Evolutionary conservation across 768 basidiomycete genomes (phyloP).

Genomic region (Boletus coccyginus): DNA sequence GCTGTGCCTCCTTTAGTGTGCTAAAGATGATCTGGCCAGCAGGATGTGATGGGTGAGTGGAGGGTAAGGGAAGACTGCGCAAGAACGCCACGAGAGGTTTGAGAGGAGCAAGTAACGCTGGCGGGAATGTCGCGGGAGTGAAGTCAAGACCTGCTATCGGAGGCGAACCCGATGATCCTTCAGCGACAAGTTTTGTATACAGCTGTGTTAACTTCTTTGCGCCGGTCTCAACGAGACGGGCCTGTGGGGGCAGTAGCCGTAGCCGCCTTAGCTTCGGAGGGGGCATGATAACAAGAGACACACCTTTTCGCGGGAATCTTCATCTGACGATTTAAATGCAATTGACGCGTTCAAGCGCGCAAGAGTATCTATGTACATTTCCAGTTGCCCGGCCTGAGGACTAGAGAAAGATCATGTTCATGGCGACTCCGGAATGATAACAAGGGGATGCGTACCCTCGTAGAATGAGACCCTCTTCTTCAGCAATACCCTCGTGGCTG

Average conservation of each 20-base stretch:
- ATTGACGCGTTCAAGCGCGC: slow-evolving; percentile 77
- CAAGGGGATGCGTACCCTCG: slow-evolving; percentile 51
- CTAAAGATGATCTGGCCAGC: slow-evolving; percentile 61
- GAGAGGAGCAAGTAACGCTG: slow-evolving; percentile 50
- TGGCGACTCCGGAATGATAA: neutral
- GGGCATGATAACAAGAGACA: neutral
- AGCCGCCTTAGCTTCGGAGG: neutral
- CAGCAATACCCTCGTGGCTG: slow-evolving; percentile 70
- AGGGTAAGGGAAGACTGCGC: slow-evolving; percentile 68
- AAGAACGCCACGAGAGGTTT: slow-evolving; percentile 66
- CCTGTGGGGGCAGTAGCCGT: slow-evolving; percentile 28
- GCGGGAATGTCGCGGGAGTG: slow-evolving; percentile 52
- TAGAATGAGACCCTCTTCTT: slow-evolving; percentile 75
- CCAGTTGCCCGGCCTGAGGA: slow-evolving; percentile 67
- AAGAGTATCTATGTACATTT: slow-evolving; percentile 65
- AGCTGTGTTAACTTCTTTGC: slow-evolving; percentile 78
- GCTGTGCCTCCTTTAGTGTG: slow-evolving; percentile 73
- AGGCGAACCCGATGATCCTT: slow-evolving; percentile 75
- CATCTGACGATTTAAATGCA: slow-evolving; percentile 66
- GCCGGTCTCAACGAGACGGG: slow-evolving; percentile 79
- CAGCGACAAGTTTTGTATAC: slow-evolving; percentile 86
- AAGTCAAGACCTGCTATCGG: slow-evolving; percentile 59
- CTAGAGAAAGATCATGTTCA: slow-evolving; percentile 34
- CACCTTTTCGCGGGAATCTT: slow-evolving; percentile 55
- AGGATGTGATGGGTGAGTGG: slow-evolving; percentile 82